Evolutionary conservation across 2,329 filamentous ascomycete genomes (phyloP), one percentile per base, ranked within the genome.

Genomic region (Talaromyces albobiverticillius): DNA sequence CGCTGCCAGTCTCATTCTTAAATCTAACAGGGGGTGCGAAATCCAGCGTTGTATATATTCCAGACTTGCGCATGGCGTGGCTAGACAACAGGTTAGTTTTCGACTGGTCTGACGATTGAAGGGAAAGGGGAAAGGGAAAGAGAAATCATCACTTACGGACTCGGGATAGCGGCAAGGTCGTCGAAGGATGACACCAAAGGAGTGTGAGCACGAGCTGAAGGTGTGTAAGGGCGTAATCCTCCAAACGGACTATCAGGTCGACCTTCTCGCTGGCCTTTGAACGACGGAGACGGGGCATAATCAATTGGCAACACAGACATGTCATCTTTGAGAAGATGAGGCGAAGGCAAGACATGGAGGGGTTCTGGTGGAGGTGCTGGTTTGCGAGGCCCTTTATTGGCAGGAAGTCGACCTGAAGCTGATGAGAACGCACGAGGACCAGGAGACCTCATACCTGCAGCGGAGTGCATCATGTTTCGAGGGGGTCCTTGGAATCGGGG

Each of bases 121-220:
- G 8, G n/a, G n/a, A n/a, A 52, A 34, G 31, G 11, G 23, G 14
- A n/a, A n/a, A 32, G 23, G 22, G 25, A 31, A 31, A 34, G 46
- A 22, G 22, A 58, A 23, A 8, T 42, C 23, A 46, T n/a, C 59
- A 88, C 89, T 88, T 84, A 93, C 84, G 94, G 91, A 80, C 91
- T 96, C 34, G 94, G 94, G 59, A 99, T 85, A 8, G 82, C 81
- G 11, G 87, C 74, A 58, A 97, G 84, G 56, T 97, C 93, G 54
- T 97, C 93, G 71, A 91, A 96, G 4, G 91, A 81, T 56, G 87
- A 90, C 22, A 82, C 86, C 36, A 96, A 79, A 1, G 92, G 92
- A n/a, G 85, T 88, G 67, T 89, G 87, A 26, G 83, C 81, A 14
- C 87, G 84, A 2, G 92, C 80, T 34, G 79, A 77, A n/a, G 88